A percentile compares a stretch with the other conserved stretches of the same genome.
Evolutionary conservation across 1,139 yeast species (phyloP).

Genomic region (Diutina mesorugosa): DNA sequence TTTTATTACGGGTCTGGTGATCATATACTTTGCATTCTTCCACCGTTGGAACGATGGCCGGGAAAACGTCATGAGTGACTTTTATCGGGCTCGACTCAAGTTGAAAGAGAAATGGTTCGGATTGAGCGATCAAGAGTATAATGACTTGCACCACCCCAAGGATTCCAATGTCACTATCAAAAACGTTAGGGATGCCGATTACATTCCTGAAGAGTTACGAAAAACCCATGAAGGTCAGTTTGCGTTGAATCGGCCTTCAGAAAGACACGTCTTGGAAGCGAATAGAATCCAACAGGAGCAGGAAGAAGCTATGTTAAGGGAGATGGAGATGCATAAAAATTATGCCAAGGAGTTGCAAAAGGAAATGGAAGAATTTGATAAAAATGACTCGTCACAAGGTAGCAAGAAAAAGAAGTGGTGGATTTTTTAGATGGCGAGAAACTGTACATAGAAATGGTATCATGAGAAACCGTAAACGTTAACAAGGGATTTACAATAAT

Average conservation of each 20-base stretch:
- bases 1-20: constrained; percentile 29
- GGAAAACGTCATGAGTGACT: constrained; percentile 61
- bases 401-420: constrained; percentile 7
- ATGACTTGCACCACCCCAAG: constrained; percentile 43
- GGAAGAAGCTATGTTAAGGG: constrained; percentile 54
- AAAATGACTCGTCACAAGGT: neutral
- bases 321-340: constrained; percentile 27
- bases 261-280: constrained; percentile 65
- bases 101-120: constrained; percentile 42
- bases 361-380: constrained; percentile 8
- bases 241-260: constrained; percentile 59
- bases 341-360: constrained; percentile 19
- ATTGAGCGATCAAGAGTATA: constrained; percentile 44
- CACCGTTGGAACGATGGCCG: constrained; percentile 79
- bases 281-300: constrained; percentile 56
- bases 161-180: constrained; percentile 20
- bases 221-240: constrained; percentile 29
- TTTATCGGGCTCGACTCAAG: constrained; percentile 48
- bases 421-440: constrained; percentile 11
- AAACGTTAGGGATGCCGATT: constrained; percentile 30
- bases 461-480: neutral
- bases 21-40: constrained; percentile 53
- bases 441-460: neutral
- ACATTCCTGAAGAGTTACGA: constrained; percentile 26
- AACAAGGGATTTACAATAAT: neutral